Conservation (phyloP, 164 flowering plant species). For the Aristolochia contorta region DNA sequence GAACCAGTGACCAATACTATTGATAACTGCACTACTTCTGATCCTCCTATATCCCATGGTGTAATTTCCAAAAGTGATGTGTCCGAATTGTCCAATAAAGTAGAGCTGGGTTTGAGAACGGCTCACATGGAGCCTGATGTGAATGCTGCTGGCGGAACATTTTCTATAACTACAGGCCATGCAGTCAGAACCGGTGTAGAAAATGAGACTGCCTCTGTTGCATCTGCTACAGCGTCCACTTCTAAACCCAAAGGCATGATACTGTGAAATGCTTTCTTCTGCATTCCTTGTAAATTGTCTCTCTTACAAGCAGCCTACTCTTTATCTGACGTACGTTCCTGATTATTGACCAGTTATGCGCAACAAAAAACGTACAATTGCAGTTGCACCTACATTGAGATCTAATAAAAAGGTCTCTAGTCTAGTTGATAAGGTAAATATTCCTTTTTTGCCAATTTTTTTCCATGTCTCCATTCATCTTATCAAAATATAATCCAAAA, state of each 20-base stretch:
- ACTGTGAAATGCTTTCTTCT: background rate
- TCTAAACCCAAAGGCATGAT: constrained; percentile 59
- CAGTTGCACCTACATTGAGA: constrained; percentile 62
- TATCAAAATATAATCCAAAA: too few species aligned
- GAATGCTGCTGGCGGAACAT: constrained; percentile 17
- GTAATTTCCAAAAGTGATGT: constrained; percentile 4
- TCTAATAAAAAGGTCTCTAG: constrained; percentile 92
- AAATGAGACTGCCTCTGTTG: constrained; percentile 18
- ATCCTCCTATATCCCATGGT: constrained; percentile 14
- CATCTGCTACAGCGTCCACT: constrained; percentile 18
- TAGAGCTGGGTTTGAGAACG: constrained; percentile 13
- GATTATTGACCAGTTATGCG: constrained; percentile 39
- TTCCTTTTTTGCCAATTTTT: background rate
- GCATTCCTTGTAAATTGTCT: background rate
- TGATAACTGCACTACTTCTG: constrained; percentile 19
- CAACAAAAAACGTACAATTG: constrained; percentile 51
- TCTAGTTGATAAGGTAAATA: constrained; percentile 82
- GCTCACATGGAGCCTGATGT: constrained; percentile 14
- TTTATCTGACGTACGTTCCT: background rate
- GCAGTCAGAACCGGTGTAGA: constrained; percentile 21
- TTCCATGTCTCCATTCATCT: too few species aligned
- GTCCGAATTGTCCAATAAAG: constrained; percentile 1
- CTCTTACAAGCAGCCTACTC: background rate
- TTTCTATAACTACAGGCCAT: constrained; percentile 22
- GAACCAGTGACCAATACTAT: constrained; percentile 21